Evolutionary conservation across 192 early-diverging fungal species (phyloP), one percentile per base, ranked within the genome.

Genomic region (Phycomyces blakesleeanus): DNA sequence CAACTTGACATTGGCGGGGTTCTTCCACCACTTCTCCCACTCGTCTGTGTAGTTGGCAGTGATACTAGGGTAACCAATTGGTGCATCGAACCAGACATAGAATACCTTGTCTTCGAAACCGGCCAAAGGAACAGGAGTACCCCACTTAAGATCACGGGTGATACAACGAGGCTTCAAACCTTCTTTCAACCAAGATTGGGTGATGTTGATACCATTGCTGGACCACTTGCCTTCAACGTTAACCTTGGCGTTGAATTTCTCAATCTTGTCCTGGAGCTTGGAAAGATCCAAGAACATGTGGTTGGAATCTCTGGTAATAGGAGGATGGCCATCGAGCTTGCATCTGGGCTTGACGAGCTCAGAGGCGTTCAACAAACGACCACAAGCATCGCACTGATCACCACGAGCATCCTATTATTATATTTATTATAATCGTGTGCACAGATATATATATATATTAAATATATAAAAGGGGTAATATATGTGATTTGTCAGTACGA

Each of bases 81-180:
- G 91, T 24, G 97, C 97, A 68, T 99, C 97, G 62, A 96, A 98
- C 97, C 97, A 99, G 38, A 99, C 97, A 74, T 99, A 99, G 54
- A 99, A 98, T 18, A 98, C 96, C 80, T 98, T 98, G 51, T 85
- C 77, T 61, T 93, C 85, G 57, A 82, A 94, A 16, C 89, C 92
- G 10, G 77, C 73, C 24, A 90, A 78, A 15, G 97, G 97, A 11
- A 99, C 95, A 27, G 89, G 87, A 38, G 92, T 92, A 37, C 97
- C 97, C 97, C 97, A 99, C 72, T 97, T 98, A 69, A 99, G 77
- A 65, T 99, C 97, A 55, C 97, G 90, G 40, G 96, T 99, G 65
- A 99, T 99, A 76, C 94, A 96, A 55, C 96, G 88, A 47, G 91
- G 87, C 64, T 78, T 85, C 47, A 99, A 81, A 5, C 96, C 97